Conservation (phyloP, 2,329 filamentous ascomycete genomes). For the Orbilia javanica region DNA sequence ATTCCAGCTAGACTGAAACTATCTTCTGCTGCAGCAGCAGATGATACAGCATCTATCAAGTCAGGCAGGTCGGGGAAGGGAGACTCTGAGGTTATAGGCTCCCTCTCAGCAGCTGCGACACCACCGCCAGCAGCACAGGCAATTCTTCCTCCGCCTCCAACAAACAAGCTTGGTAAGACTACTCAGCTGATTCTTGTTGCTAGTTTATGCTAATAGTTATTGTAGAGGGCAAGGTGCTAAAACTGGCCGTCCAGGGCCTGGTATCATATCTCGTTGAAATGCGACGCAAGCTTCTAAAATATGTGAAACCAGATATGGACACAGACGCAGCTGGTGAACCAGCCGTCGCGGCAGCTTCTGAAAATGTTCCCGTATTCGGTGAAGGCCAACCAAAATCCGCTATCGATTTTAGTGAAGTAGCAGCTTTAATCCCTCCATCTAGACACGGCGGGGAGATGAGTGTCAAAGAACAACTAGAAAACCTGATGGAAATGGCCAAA, state of each 20-base stretch:
- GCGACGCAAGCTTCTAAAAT: constrained; percentile 66
- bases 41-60: constrained; percentile 42
- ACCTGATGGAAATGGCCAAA: constrained; percentile 80
- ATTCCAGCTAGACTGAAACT: constrained; percentile 50
- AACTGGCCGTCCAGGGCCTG: constrained; percentile 82
- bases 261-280: constrained; percentile 90
- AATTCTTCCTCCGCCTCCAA: constrained; percentile 15
- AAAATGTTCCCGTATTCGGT: constrained; percentile 38
- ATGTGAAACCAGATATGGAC: constrained; percentile 66
- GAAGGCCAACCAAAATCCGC: constrained; percentile 12
- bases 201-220: background rate
- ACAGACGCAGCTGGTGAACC: constrained; percentile 73
- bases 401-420: constrained; percentile 50
- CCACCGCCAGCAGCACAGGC: constrained; percentile 20
- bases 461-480: constrained; percentile 74
- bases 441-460: constrained; percentile 63
- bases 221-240: constrained; percentile 82
- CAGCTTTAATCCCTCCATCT: constrained; percentile 58
- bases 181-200: background rate
- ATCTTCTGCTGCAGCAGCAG: background rate
- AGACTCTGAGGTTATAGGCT: constrained; percentile 20
- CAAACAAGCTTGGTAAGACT: constrained; percentile 37
- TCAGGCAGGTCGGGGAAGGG: constrained; percentile 44
- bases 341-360: constrained; percentile 61
- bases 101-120: constrained; percentile 22